These are phyloP conservation scores for Aspergillus fijiensis DNA, from an alignment of 2,329 filamentous ascomycete genomes.

Conservation along the genomic window DNA sequence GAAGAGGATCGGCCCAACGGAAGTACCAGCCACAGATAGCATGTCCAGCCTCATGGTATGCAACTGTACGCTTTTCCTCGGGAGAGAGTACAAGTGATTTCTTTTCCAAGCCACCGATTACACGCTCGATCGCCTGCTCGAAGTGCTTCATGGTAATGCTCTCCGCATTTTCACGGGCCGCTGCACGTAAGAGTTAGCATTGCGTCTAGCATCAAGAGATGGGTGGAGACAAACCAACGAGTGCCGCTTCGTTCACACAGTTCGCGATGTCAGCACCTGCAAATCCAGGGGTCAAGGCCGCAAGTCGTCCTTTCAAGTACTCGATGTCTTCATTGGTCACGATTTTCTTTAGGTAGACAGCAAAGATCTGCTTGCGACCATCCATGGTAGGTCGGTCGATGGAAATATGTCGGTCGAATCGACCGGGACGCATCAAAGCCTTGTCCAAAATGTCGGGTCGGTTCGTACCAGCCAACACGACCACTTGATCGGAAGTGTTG, in stretches of 20 bases:
- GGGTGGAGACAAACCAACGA: conserved; percentile 70
- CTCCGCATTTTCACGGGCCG: conserved; percentile 77
- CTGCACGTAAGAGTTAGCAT: conserved; percentile 50
- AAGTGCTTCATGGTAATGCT: conserved; percentile 87
- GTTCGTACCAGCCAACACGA: conserved; percentile 95
- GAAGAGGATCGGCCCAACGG: conserved; percentile 89
- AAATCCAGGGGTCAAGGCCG: conserved; percentile 92
- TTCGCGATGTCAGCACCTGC: conserved; percentile 98
- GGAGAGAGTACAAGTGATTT: conserved; percentile 92
- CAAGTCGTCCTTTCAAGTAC: conserved; percentile 80
- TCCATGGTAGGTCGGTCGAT: conserved; percentile 97
- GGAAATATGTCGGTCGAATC: conserved; percentile 93
- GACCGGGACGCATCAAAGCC: conserved; percentile 91
- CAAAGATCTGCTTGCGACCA: conserved; percentile 92
- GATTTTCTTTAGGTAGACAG: conserved; percentile 91
- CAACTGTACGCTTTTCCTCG: conserved; percentile 91
- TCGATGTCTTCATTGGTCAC: conserved; percentile 89
- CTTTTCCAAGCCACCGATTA: conserved; percentile 94
- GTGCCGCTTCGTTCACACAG: conserved; percentile 93
- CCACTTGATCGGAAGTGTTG: conserved; percentile 94
- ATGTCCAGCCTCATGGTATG: conserved; percentile 97
- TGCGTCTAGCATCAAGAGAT: conserved; percentile 32
- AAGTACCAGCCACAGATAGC: conserved; percentile 99
- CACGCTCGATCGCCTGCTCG: conserved; percentile 95
- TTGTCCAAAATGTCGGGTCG: conserved; percentile 91